Conservation (phyloP, 495 filamentous ascomycete species). For the Pyrenopolyporus hunteri region DNA sequence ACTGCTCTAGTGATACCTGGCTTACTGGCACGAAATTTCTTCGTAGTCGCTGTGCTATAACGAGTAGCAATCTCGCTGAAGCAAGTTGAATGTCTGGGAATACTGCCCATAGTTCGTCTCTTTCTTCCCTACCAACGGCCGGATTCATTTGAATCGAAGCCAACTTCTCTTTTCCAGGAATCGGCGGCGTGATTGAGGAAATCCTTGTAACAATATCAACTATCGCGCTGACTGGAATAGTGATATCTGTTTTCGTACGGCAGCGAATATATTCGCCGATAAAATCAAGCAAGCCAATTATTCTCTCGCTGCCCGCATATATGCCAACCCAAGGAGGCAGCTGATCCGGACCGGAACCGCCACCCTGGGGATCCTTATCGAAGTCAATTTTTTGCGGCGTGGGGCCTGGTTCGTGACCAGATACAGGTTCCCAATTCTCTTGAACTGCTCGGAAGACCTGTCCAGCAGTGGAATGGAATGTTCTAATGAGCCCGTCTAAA, state of each 20-base stretch:
- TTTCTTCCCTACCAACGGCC: slow-evolving; percentile 76
- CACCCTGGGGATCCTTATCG: slow-evolving; percentile 51
- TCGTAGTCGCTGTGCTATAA: slow-evolving; percentile 60
- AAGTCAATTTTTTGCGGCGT: slow-evolving; percentile 40
- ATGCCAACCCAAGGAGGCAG: slow-evolving; percentile 75
- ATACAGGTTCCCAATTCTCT: slow-evolving; percentile 77
- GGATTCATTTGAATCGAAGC: slow-evolving; percentile 60
- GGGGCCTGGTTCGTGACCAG: slow-evolving; percentile 53
- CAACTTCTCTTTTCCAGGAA: slow-evolving; percentile 40
- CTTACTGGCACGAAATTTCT: slow-evolving; percentile 59
- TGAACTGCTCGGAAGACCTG: slow-evolving; percentile 75
- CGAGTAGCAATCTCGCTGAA: slow-evolving; percentile 62
- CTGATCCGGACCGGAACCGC: slow-evolving; percentile 51
- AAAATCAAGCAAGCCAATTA: slow-evolving; percentile 67
- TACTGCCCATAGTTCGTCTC: slow-evolving; percentile 71
- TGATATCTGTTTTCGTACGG: slow-evolving; percentile 64
- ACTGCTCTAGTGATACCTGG: slow-evolving; percentile 68
- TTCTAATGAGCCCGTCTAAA: slow-evolving; percentile 62
- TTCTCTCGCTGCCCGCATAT: slow-evolving; percentile 69
- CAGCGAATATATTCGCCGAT: slow-evolving; percentile 56
- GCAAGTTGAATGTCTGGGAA: slow-evolving; percentile 76
- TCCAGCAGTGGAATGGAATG: slow-evolving; percentile 71
- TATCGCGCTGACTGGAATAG: slow-evolving; percentile 67
- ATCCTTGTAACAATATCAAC: slow-evolving; percentile 70
- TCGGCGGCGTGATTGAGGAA: slow-evolving; percentile 67